Base-by-base conservation (phyloP, 139 green algal species). In the Chlamydomonas sp. region DNA sequence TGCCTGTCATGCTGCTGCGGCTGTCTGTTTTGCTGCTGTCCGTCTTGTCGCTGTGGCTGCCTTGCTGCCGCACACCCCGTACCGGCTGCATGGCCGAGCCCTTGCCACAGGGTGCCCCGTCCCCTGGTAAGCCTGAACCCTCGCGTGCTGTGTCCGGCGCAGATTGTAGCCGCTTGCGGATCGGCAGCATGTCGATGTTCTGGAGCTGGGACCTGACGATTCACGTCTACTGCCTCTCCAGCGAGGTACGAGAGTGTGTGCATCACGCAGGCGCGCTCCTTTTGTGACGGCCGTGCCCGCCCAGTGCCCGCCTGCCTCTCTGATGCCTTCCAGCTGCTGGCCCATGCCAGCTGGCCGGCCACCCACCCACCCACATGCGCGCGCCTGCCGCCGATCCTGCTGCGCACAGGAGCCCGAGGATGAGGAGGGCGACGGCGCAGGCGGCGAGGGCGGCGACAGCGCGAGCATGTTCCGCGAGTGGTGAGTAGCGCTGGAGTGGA, bases 391-490 rank as follows among this genome's bases (percentile, higher is more conserved):
- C n/a, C n/a, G n/a, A n/a, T n/a, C n/a, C n/a, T n/a, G n/a, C n/a
- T 33, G 24, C 26, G 54, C 30, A 26, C 10, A 30, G 16, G 54
- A 64, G 26, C 24, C 22, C 34, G 54, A 64, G 22, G 54, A 64
- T 36, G 54, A 33, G 6, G 54, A 64, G 54, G 54, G 26, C 26
- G 10, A 33, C 8, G 54, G 34, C 22, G 16, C 30, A 36, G 54
- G 16, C 6, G 54, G 54, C 20, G 54, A 26, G 8, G 54, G 34
- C 8, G 54, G 34, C 34, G 54, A 26, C 16, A 22, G 24, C 6
- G 54, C 34, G 22, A 36, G 24, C 54, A 64, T 64, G 54, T 64
- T 38, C 31, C 31, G 34, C 31, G 34, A 68, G 48, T 68, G 34
- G 30, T 29, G 31, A 49, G 10, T 68, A 48, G 22, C 31, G 6